Conservation (phyloP, 2,329 filamentous ascomycete genomes). For the Colletotrichum costaricense region DNA sequence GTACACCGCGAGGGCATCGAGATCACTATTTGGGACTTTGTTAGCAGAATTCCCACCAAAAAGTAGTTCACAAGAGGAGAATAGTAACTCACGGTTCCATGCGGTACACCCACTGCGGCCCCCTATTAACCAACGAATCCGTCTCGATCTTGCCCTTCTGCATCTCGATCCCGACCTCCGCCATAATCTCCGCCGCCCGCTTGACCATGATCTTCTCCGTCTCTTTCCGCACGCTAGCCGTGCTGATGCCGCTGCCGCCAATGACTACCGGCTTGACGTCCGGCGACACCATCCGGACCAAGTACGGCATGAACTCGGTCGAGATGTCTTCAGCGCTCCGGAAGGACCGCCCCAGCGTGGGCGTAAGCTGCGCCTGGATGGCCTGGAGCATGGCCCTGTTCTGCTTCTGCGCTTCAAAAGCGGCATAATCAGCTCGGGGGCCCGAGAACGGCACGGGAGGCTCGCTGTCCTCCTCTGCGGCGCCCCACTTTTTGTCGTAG, state of each 20-base stretch:
- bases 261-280: conserved; percentile 93
- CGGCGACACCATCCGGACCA: conserved; percentile 85
- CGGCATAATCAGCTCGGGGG: conserved; percentile 82
- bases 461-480: conserved; percentile 59
- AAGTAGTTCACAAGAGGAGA: neutral
- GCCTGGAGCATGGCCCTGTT: conserved; percentile 79
- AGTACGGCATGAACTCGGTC: conserved; percentile 85
- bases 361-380: conserved; percentile 78
- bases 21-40: conserved; percentile 58
- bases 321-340: conserved; percentile 82
- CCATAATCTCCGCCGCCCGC: conserved; percentile 83
- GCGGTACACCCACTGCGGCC: conserved; percentile 84
- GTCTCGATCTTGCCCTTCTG: conserved; percentile 84
- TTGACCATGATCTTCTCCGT: conserved; percentile 84
- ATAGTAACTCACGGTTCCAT: conserved; percentile 85
- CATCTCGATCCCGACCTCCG: conserved; percentile 83
- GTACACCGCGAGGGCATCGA: conserved; percentile 84
- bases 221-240: conserved; percentile 89
- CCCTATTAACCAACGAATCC: conserved; percentile 68
- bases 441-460: conserved; percentile 81
- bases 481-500: conserved; percentile 59
- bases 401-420: conserved; percentile 82
- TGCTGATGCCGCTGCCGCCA: conserved; percentile 73
- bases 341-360: conserved; percentile 80
- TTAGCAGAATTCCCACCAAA: conserved; percentile 17